Conservation (phyloP, 2,329 filamentous ascomycete species). For the Fusarium equiseti region DNA sequence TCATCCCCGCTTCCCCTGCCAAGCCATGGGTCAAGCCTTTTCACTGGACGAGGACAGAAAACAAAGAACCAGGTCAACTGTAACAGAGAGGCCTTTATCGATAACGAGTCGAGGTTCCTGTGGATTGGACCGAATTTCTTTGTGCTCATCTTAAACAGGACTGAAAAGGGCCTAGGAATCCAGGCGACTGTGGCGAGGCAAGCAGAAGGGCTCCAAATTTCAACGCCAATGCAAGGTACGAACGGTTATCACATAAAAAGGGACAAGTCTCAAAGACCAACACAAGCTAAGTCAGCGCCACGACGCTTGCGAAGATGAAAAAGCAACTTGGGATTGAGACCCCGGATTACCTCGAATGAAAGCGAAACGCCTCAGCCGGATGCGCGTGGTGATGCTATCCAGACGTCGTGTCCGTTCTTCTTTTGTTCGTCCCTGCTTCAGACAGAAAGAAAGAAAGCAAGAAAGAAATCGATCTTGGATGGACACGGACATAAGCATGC, state of each 20-base stretch:
- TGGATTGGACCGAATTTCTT: slow-evolving; percentile 38
- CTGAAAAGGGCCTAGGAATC: slow-evolving; percentile 32
- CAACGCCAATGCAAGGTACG: slow-evolving; percentile 44
- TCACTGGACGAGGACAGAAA: slow-evolving; percentile 9
- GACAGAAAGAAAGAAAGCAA: not conserved
- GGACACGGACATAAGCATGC: slow-evolving; percentile 11
- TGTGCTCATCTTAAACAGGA: slow-evolving; percentile 27
- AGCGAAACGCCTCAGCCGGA: slow-evolving; percentile 34
- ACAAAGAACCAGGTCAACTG: slow-evolving; percentile 19
- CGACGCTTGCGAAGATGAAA: slow-evolving; percentile 31
- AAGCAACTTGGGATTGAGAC: not conserved
- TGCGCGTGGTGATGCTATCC: slow-evolving; percentile 27
- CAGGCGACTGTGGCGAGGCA: slow-evolving; percentile 31
- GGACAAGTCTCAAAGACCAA: slow-evolving; percentile 17
- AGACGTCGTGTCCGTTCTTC: slow-evolving; percentile 15
- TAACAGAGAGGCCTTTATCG: slow-evolving; percentile 24
- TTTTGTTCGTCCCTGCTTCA: not conserved
- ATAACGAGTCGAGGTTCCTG: slow-evolving; percentile 19
- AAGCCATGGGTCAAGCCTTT: slow-evolving; percentile 35
- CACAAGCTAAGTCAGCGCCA: slow-evolving; percentile 25
- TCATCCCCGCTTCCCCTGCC: slow-evolving; percentile 37
- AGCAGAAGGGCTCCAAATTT: not conserved
- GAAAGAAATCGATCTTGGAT: not conserved
- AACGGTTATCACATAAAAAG: slow-evolving; percentile 33
- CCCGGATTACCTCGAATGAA: slow-evolving; percentile 15